Evolutionary conservation across 2,329 filamentous ascomycete genomes (phyloP).

Genomic region (Davidsoniella neocaledoniae): DNA sequence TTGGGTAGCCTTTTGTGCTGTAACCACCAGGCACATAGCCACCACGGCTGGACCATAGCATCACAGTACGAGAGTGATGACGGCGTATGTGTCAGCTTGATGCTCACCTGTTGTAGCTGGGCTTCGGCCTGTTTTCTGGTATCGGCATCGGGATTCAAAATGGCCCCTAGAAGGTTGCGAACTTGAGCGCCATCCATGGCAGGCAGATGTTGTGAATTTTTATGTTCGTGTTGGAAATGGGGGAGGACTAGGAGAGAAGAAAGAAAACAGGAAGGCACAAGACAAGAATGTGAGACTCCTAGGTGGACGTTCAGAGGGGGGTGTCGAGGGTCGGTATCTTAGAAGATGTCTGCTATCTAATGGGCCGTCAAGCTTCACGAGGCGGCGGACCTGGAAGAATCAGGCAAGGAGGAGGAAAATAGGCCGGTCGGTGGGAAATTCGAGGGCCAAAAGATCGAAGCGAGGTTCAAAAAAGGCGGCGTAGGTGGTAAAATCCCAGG

Average conservation of each 20-base stretch:
- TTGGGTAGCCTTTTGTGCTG: not conserved
- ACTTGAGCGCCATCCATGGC: slow-evolving; percentile 60
- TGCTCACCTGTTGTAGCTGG: slow-evolving; percentile 62
- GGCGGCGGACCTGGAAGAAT: slow-evolving; percentile 9
- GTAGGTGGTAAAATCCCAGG: slow-evolving; percentile 4
- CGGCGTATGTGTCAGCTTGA: slow-evolving; percentile 1
- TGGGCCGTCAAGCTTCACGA: slow-evolving; percentile 9
- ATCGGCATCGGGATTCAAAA: slow-evolving; percentile 58
- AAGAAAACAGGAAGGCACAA: not conserved
- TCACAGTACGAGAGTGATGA: not conserved
- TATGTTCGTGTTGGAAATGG: not conserved
- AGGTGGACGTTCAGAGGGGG: not conserved
- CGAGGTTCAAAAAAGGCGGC: slow-evolving; percentile 6
- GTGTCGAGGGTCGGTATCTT: too few species aligned
- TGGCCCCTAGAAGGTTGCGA: slow-evolving; percentile 60
- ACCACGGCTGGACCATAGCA: not conserved
- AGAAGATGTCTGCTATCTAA: too few species aligned
- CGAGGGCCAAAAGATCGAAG: slow-evolving; percentile 7
- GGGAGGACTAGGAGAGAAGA: not conserved
- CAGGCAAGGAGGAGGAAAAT: slow-evolving; percentile 3
- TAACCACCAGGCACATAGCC: not conserved
- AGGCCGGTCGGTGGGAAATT: slow-evolving; percentile 6
- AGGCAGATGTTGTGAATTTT: slow-evolving; percentile 12
- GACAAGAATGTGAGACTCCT: too few species aligned
- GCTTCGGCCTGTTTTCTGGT: slow-evolving; percentile 61